phyloP scores from a whole-genome alignment of 768 basidiomycete genomes.

The Xanthoconium purpureum region DNA sequence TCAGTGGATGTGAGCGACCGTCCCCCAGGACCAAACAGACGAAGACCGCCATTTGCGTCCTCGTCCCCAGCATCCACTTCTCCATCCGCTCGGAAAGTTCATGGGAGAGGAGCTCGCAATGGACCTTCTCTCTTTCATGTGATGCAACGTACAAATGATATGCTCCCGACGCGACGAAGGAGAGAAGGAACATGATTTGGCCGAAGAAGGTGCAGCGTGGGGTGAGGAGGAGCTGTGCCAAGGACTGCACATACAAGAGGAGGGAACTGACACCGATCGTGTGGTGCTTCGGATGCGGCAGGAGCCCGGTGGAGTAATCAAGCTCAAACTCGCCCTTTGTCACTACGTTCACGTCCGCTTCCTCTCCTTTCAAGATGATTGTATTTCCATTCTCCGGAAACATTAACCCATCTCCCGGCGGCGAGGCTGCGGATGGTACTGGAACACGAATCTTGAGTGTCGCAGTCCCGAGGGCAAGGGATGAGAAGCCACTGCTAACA shows the following conservation, averaged over 20 bases:
- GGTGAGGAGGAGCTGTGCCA: conserved; percentile 31
- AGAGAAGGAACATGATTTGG: conserved; percentile 30
- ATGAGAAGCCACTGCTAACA: conserved; percentile 31
- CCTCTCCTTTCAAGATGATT: conserved; percentile 29
- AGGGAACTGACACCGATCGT: conserved; percentile 24
- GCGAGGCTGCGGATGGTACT: conserved; percentile 21
- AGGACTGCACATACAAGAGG: conserved; percentile 28
- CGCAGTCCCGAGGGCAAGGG: conserved; percentile 27
- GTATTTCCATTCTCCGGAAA: conserved; percentile 14
- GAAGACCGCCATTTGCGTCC: conserved; percentile 31
- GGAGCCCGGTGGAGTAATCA: conserved; percentile 15
- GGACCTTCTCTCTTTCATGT: conserved; percentile 27
- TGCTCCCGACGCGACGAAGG: conserved; percentile 30
- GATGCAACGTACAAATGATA: conserved; percentile 33
- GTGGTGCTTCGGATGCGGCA: conserved; percentile 2
- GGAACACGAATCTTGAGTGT: conserved; percentile 21
- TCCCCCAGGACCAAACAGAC: conserved; percentile 22
- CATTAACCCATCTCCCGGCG: conserved; percentile 33
- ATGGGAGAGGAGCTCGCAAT: conserved; percentile 17
- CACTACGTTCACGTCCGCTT: conserved; percentile 27
- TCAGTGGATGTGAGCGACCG: not conserved
- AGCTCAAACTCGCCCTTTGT: conserved; percentile 33
- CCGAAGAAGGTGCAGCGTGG: conserved; percentile 32
- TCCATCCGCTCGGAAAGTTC: conserved; percentile 8
- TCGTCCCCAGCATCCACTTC: conserved; percentile 20